These are phyloP conservation scores for Aureobasidium uvarum DNA, from an alignment of 2,329 filamentous ascomycete species.

Conservation along the genomic window DNA sequence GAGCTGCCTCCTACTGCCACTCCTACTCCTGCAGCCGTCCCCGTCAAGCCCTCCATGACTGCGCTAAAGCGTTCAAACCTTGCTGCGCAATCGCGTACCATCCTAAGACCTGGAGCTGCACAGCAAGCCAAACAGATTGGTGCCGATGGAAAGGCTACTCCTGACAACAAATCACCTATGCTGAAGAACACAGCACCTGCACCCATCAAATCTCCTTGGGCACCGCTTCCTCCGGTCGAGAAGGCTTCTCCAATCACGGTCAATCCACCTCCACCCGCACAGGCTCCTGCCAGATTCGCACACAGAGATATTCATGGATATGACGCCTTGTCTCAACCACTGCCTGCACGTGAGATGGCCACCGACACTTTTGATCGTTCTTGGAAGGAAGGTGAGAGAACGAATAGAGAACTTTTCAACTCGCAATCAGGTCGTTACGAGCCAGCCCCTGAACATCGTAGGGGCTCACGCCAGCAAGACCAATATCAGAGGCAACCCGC, in stretches of 20 bases:
- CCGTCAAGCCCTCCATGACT: constrained; percentile 34
- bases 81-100: constrained; percentile 47
- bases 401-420: constrained; percentile 80
- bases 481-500: constrained; percentile 68
- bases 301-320: constrained; percentile 33
- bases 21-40: constrained; percentile 23
- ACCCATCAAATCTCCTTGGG: constrained; percentile 89
- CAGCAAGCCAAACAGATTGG: constrained; percentile 41
- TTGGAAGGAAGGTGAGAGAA: constrained; percentile 68
- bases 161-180: constrained; percentile 65
- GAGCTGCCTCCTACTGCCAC: constrained; percentile 26
- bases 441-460: constrained; percentile 72
- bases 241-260: constrained; percentile 68
- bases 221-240: constrained; percentile 77
- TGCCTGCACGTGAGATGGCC: constrained; percentile 75
- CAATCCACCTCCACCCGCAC: constrained; percentile 50
- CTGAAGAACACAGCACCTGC: constrained; percentile 68
- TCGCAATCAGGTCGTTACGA: constrained; percentile 95
- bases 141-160: constrained; percentile 54
- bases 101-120: constrained; percentile 49
- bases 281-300: constrained; percentile 30
- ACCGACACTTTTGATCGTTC: constrained; percentile 89
- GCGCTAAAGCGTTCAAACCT: constrained; percentile 38
- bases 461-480: constrained; percentile 67
- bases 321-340: constrained; percentile 37